Evolutionary conservation across 2,329 filamentous ascomycete genomes (phyloP), one percentile per base, ranked within the genome.

Genomic region (Leptographium galeiforme): DNA sequence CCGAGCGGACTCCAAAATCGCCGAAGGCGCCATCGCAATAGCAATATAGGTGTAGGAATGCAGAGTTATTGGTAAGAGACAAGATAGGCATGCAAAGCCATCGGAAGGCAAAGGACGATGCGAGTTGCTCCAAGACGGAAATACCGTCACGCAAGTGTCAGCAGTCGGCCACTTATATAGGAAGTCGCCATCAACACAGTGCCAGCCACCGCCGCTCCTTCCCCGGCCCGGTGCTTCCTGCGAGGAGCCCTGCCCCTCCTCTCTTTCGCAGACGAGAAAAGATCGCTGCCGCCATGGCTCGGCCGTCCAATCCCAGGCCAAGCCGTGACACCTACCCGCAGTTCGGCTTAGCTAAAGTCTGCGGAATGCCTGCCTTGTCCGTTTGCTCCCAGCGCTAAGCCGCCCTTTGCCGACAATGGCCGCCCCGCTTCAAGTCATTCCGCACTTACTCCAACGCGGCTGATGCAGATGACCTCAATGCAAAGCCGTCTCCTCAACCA

Each of bases 1-100:
- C 52, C 66, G 66, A 51, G 74, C 71, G 46, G 74, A 72, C 58
- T 75, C 68, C 58, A 73, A 71, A 62, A 79, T 70, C 56, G 78
- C 78, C 60, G 78, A 79, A 57, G 80, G 79, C 59, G 78, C 74
- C 79, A 83, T 82, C 65, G 60, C 67, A 60, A 67, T 8, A 13
- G 8, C 8, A 8, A 36, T 8, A 36, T 36, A 13, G 34, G 12
- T 36, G 8, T 10, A 36, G 34, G 8, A 2, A 13, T 36, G 34
- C 25, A 5, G 25, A 25, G 25, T 25, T 25, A 25, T 25, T 2
- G 25, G 5, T 25, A 25, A 25, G 5, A 25, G 25, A 25, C 25
- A 25, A 25, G 2, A 25, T 25, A 25, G 25, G 25, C 5, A 25
- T 25, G 5, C 3, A 25, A 2, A 5, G 25, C 2, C 25, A 25